Evolutionary conservation across 2,329 filamentous ascomycete species (phyloP), one percentile per base, ranked within the genome.

Genomic region (Colletotrichum musicola): DNA sequence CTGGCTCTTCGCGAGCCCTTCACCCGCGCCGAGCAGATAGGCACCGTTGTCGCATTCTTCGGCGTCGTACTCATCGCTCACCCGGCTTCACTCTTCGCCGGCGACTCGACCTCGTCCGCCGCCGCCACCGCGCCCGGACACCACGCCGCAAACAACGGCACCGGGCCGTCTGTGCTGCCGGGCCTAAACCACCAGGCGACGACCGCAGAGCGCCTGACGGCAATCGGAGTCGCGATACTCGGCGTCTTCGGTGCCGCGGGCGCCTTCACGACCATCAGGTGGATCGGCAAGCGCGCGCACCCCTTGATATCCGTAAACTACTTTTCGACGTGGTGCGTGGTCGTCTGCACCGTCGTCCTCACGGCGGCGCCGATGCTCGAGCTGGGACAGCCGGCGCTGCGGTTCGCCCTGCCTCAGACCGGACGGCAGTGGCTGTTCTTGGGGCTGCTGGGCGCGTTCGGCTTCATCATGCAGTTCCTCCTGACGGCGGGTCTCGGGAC

Each of bases 391-490:
- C 86, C 85, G 4, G 80, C 73, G 9, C 72, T 88, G 72, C 78
- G 76, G 22, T 82, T 87, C 72, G 79, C 77, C 1, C 74, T 83
- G 30, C 82, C 83, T 1, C 72, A 77, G 4, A 77, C 81, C 27
- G 13, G 74, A 47, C 80, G 79, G 60, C 83, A 95, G 75, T 95
- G 92, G 91, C 77, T 81, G 0, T 84, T 94, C 46, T 81, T 97
- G 16, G 62, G 90, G 0, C 87, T 90, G 44, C 82, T 97, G 4
- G 93, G 92, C 0, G 75, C 89, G 0, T 91, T 91, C 71, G 95
- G 95, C 0, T 95, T 97, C 75, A 77, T 92, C 22, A 92, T 95
- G 88, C 95, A 97, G 85, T 94, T 94, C 72, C 84, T 97, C n/a
- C 82, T 97, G 18, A 96, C 94, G 1, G 87, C 89, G 0, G 94